Evolutionary conservation across 805 yeast genomes (phyloP).

Genomic region (Myxozyma lipomycoides): DNA sequence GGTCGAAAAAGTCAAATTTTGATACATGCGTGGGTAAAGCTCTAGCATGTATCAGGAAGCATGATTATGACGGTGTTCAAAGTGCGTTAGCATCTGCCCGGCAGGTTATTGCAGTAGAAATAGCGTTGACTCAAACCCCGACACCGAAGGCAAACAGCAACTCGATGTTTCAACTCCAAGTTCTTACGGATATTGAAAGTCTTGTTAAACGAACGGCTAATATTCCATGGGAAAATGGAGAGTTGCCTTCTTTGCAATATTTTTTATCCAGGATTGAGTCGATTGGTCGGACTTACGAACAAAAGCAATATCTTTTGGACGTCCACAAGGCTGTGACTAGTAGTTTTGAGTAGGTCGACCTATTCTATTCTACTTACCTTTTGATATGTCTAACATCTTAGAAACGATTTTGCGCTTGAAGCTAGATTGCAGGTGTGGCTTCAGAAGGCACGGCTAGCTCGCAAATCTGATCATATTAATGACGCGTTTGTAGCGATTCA

Average conservation of each 20-base stretch:
- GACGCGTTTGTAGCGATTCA: constrained; percentile 66
- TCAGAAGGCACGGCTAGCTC: constrained; percentile 57
- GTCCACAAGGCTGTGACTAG: constrained; percentile 51
- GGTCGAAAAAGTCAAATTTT: constrained; percentile 48
- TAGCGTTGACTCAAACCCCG: constrained; percentile 48
- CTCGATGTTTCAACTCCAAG: constrained; percentile 53
- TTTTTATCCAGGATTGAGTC: constrained; percentile 32
- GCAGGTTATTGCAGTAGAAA: constrained; percentile 54
- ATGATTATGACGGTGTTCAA: constrained; percentile 39
- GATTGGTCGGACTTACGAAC: constrained; percentile 52
- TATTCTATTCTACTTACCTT: too few relatives aligned
- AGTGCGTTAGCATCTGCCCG: constrained; percentile 50
- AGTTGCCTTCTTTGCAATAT: constrained; percentile 11
- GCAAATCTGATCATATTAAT: constrained; percentile 65
- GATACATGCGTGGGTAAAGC: constrained; percentile 66
- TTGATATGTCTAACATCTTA: not conserved
- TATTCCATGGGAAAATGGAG: constrained; percentile 19
- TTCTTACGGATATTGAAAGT: constrained; percentile 55
- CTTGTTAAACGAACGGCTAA: constrained; percentile 25
- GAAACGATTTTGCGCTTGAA: constrained; percentile 34
- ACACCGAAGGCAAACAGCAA: constrained; percentile 51
- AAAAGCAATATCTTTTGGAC: constrained; percentile 57
- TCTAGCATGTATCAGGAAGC: constrained; percentile 43
- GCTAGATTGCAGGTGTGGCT: constrained; percentile 45
- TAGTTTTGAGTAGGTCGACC: constrained; percentile 27